Percentiles rank a stretch among this genome's conserved stretches.
These are phyloP conservation scores for Lentinula boryana DNA, from an alignment of 768 basidiomycete genomes.

Conservation along the genomic window DNA sequence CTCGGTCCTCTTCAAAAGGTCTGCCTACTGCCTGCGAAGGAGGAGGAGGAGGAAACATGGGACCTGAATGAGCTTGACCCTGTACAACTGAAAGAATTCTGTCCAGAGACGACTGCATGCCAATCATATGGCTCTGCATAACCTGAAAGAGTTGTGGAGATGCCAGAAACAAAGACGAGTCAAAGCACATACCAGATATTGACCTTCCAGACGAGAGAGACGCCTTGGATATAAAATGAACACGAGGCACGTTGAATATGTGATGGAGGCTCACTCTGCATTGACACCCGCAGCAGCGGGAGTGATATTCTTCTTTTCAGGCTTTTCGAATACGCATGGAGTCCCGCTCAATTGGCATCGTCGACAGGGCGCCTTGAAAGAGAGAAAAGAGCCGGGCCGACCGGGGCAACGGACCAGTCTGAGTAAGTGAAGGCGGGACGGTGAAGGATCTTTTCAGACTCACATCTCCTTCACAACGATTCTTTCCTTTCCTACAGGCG, in stretches of 20 bases:
- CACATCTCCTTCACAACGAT: constrained; percentile 91
- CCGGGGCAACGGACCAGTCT: constrained; percentile 62
- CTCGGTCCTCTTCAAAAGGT: constrained; percentile 17
- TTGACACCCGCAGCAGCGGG: constrained; percentile 56
- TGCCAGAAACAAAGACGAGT: neutral
- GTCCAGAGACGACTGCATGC: constrained; percentile 86
- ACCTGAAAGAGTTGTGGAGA: constrained; percentile 38
- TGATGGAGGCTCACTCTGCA: constrained; percentile 55
- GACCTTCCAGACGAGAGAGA: constrained; percentile 77
- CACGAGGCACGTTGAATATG: neutral
- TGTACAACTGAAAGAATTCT: constrained; percentile 71
- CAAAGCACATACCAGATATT: constrained; percentile 58
- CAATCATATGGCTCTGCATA: constrained; percentile 93
- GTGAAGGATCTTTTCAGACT: constrained; percentile 5
- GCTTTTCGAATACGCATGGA: constrained; percentile 84
- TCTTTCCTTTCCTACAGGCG: constrained; percentile 86
- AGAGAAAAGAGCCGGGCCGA: constrained; percentile 57
- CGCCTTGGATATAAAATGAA: constrained; percentile 42
- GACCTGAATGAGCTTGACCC: constrained; percentile 31
- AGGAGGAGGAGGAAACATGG: constrained; percentile 25
- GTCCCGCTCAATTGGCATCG: constrained; percentile 81
- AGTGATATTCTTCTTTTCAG: constrained; percentile 70
- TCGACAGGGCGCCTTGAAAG: constrained; percentile 74
- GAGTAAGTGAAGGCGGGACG: constrained; percentile 25
- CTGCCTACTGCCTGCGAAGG: neutral